Percentiles rank a stretch among this genome's conserved stretches.
phyloP scores from a whole-genome alignment of 805 yeast species.

The Myxozyma monticola region DNA sequence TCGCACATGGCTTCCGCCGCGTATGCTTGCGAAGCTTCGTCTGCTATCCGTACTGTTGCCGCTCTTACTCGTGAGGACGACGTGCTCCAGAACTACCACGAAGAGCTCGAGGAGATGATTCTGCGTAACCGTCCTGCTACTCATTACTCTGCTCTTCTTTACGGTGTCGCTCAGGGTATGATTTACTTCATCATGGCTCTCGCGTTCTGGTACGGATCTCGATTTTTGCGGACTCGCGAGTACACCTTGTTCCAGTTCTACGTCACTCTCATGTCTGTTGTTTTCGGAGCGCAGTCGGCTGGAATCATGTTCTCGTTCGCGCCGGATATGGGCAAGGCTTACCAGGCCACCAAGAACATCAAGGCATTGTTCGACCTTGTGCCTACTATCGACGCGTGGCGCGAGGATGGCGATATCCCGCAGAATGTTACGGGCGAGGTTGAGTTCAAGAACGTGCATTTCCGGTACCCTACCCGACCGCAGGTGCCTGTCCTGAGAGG shows the following conservation, averaged over 20 bases:
- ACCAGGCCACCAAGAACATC: conserved; percentile 42
- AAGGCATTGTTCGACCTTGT: conserved; percentile 37
- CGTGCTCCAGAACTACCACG: conserved; percentile 38
- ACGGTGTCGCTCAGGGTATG: conserved; percentile 43
- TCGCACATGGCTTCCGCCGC: conserved; percentile 44
- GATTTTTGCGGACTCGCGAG: conserved; percentile 38
- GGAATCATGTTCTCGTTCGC: conserved; percentile 47
- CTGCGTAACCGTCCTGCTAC: conserved; percentile 18
- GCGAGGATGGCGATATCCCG: conserved; percentile 35
- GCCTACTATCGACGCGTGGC: conserved; percentile 42
- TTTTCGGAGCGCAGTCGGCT: conserved; percentile 48
- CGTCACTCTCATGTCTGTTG: conserved; percentile 44
- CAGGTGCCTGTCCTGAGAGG: conserved; percentile 36
- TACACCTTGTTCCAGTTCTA: conserved; percentile 41
- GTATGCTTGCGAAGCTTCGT: conserved; percentile 45
- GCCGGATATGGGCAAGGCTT: conserved; percentile 49
- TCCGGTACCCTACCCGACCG: conserved; percentile 39
- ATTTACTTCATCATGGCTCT: conserved; percentile 46
- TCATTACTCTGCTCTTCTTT: conserved; percentile 39
- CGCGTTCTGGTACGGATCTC: conserved; percentile 48
- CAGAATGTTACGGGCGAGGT: conserved; percentile 49
- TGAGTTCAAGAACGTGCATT: conserved; percentile 44
- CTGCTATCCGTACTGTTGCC: conserved; percentile 46
- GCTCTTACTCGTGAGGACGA: conserved; percentile 46
- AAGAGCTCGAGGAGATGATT: conserved; percentile 12